Evolutionary conservation across 1,284 basidiomycete species (phyloP), one percentile per base, ranked within the genome.

Genomic region (Tilletia horrida): DNA sequence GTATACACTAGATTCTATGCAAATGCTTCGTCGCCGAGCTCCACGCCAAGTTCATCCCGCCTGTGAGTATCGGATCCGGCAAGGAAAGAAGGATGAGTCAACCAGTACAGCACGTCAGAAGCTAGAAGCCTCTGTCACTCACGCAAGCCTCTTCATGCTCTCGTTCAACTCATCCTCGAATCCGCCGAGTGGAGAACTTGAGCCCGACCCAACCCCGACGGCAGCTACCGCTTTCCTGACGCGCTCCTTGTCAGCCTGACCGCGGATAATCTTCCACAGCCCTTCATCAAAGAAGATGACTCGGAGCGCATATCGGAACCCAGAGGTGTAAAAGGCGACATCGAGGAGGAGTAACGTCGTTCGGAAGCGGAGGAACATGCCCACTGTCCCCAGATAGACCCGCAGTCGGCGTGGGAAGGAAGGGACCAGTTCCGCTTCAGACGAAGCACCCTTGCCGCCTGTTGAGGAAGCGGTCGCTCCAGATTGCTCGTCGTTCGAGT

Each of bases 91-190:
- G 21, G 42, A 52, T 52, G 23, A 52, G 42, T 23, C 23, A 66
- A 43, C 8, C 59, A 65, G 18, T 7, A 23, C 8, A 48, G 47
- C 8, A 44, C 8, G 43, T 8, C 9, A 18, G 9, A 44, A 44
- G 43, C 43, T 44, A 18, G 43, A 44, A 6, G 45, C 6, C 23
- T 27, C 0, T 52, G 50, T 14, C 16, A 47, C 25, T 25, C 69
- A 61, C 13, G 74, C 74, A 71, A 78, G 70, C 52, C 73, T 69
- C n/a, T 72, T 67, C 76, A 79, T 78, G 25, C 68, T 67, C 21
- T 71, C 64, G 43, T 77, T 75, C 27, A 79, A 48, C 65, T 79
- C 77, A 55, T 77, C 77, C 59, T 79, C 76, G 47, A 79, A 79
- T 11, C 77, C 77, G 7, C 59, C 52, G 16, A 35, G 11, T 18